These are phyloP conservation scores for Phialophora verrucosa DNA, from an alignment of 2,329 filamentous ascomycete genomes.

Conservation along the genomic window DNA sequence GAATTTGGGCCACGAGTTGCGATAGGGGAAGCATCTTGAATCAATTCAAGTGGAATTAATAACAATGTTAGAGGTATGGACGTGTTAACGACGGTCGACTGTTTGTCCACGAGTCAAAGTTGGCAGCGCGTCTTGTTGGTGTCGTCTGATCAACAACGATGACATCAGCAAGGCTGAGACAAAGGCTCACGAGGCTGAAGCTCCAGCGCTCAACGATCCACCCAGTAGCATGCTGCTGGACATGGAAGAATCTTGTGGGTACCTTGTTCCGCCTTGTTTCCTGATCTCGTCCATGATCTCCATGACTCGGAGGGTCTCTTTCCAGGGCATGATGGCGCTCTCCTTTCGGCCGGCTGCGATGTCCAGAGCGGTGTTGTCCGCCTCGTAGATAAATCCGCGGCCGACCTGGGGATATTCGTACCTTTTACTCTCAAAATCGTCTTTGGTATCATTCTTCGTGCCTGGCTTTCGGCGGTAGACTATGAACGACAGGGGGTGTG, in stretches of 20 bases:
- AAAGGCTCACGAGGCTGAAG: slow-evolving; percentile 9
- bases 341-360: slow-evolving; percentile 46
- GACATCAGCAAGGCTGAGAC: slow-evolving; percentile 26
- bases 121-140: not conserved
- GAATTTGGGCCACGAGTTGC: slow-evolving; percentile 24
- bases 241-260: slow-evolving; percentile 28
- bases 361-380: slow-evolving; percentile 41
- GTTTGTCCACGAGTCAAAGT: not conserved
- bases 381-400: slow-evolving; percentile 46
- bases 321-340: slow-evolving; percentile 53
- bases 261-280: slow-evolving; percentile 43
- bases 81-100: not conserved
- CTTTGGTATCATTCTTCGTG: not conserved
- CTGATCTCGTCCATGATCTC: slow-evolving; percentile 57
- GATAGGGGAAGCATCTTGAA: slow-evolving; percentile 14
- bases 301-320: slow-evolving; percentile 55
- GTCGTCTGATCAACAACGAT: slow-evolving; percentile 14
- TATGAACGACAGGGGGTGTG: slow-evolving; percentile 30
- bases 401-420: slow-evolving; percentile 33
- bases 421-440: slow-evolving; percentile 10
- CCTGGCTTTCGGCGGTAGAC: slow-evolving; percentile 26
- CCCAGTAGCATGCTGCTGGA: not conserved
- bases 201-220: slow-evolving; percentile 1
- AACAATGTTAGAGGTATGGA: not conserved
- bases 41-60: not conserved